These are phyloP conservation scores for Lotus japonicus DNA, from an alignment of 306 rosid species.

Conservation along the genomic window DNA sequence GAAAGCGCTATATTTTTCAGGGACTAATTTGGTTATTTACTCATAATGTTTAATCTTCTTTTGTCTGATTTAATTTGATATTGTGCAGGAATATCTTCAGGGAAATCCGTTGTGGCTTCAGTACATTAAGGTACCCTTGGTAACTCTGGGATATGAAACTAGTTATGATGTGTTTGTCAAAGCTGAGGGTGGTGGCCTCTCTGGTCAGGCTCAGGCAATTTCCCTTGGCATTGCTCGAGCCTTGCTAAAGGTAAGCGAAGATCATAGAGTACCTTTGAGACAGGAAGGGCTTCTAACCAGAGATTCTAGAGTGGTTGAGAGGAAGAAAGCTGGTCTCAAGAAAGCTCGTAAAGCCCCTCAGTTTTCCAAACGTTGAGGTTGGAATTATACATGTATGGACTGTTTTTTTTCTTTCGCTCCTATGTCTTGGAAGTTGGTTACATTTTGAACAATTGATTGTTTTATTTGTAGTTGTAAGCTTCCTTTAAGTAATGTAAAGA, in stretches of 20 bases:
- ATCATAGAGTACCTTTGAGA: constrained; percentile 71
- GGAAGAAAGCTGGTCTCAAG: constrained; percentile 93
- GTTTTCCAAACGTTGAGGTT: constrained; percentile 82
- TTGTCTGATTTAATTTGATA: constrained; percentile 1
- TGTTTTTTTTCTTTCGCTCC: background rate
- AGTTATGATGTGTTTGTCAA: constrained; percentile 85
- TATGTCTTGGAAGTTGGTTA: constrained; percentile 17
- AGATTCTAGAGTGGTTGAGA: constrained; percentile 92
- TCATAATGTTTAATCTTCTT: background rate
- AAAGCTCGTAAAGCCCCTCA: constrained; percentile 99
- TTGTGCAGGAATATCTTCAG: constrained; percentile 83
- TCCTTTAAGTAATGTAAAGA: background rate
- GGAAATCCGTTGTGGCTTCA: constrained; percentile 94
- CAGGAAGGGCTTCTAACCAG: constrained; percentile 90
- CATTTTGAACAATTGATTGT: constrained; percentile 10
- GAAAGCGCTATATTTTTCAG: too few relatives aligned
- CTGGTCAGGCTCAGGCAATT: constrained; percentile 98
- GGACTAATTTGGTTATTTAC: too few relatives aligned
- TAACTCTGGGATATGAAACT: constrained; percentile 73
- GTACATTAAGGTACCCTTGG: constrained; percentile 65
- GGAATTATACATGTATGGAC: constrained; percentile 10
- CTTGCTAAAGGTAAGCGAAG: constrained; percentile 75
- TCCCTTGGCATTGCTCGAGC: constrained; percentile 96
- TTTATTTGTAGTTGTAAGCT: constrained; percentile 14
- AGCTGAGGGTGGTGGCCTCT: constrained; percentile 92